Evolutionary conservation across 2,329 filamentous ascomycete species (phyloP).

Genomic region (Teratosphaeria nubilosa): DNA sequence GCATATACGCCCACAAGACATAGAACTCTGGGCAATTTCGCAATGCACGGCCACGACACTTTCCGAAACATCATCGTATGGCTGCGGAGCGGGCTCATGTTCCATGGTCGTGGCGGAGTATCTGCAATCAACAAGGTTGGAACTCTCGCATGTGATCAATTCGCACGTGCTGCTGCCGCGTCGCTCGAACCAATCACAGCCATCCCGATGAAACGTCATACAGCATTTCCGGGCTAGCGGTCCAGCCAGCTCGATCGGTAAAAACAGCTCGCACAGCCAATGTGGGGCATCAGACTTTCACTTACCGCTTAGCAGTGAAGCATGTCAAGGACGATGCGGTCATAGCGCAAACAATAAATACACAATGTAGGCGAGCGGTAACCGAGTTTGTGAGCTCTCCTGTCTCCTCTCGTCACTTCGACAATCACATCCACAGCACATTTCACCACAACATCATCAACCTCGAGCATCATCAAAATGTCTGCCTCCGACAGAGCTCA

Average conservation of each 20-base stretch:
- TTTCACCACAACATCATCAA: background rate
- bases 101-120: background rate
- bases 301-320: background rate
- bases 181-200: background rate
- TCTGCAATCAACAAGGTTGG: background rate
- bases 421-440: background rate
- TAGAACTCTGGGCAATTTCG: too few species aligned
- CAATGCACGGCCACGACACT: background rate
- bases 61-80: background rate
- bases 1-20: too few species aligned
- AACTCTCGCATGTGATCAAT: background rate
- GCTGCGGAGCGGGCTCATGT: background rate
- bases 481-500: background rate
- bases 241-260: background rate
- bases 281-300: background rate
- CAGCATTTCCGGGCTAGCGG: background rate
- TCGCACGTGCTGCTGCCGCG: background rate
- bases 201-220: background rate
- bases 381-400: background rate
- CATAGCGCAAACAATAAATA: background rate
- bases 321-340: background rate
- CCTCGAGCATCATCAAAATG: constrained; percentile 4
- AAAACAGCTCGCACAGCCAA: background rate
- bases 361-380: background rate
- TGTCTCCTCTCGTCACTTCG: background rate